Evolutionary conservation across 495 filamentous ascomycete species (phyloP).

Genomic region (Neurospora sp.): DNA sequence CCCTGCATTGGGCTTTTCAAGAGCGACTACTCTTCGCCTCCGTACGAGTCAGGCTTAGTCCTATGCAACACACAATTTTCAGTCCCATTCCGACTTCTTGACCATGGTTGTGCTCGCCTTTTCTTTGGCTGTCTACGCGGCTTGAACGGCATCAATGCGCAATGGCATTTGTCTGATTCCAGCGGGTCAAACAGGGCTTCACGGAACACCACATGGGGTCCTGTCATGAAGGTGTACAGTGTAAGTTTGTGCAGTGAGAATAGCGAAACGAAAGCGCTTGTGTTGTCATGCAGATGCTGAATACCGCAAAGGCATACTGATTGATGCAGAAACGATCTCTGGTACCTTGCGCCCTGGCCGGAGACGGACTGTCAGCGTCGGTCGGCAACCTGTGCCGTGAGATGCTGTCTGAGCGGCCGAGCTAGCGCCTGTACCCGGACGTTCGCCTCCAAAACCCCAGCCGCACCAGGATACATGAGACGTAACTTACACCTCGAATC

Average conservation of each 20-base stretch:
- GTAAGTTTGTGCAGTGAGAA: neutral
- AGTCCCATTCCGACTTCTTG: neutral
- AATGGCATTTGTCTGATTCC: conserved; percentile 14
- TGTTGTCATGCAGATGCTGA: neutral
- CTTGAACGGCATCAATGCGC: neutral
- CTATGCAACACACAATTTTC: neutral
- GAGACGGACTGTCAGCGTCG: conserved; percentile 11
- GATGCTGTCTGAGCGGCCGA: conserved; percentile 9
- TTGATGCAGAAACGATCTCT: conserved; percentile 15
- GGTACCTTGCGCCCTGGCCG: conserved; percentile 7
- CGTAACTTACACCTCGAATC: neutral
- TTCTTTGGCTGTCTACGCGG: neutral
- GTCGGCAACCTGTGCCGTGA: conserved; percentile 13
- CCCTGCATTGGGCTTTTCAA: neutral
- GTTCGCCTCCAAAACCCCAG: conserved; percentile 27
- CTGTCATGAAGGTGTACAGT: neutral
- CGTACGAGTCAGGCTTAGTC: neutral
- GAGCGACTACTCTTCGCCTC: neutral
- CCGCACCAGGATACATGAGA: conserved; percentile 1
- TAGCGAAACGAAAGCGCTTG: neutral
- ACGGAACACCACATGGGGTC: conserved; percentile 2
- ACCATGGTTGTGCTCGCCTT: neutral
- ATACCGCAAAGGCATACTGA: neutral
- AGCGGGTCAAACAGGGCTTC: conserved; percentile 15
- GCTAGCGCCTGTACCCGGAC: conserved; percentile 14